Conservation (phyloP, 2,329 filamentous ascomycete genomes). For the Corynespora cassiicola region DNA sequence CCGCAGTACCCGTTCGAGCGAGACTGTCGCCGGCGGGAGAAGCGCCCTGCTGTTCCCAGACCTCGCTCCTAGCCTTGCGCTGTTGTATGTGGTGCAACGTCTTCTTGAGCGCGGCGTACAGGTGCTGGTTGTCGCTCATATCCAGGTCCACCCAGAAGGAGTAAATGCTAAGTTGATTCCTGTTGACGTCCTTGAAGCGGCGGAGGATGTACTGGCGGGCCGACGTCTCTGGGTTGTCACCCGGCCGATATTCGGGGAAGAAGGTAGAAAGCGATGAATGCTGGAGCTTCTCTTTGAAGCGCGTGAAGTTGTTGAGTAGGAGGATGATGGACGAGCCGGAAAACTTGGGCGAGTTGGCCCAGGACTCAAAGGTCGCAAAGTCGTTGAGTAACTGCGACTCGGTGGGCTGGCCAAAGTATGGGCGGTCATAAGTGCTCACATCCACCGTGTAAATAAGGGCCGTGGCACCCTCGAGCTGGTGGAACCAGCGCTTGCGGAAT, state of each 20-base stretch:
- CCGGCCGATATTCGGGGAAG: conserved; percentile 35
- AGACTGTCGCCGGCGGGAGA: too few species aligned
- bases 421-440: conserved; percentile 40
- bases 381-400: conserved; percentile 39
- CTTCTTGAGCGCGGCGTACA: conserved; percentile 43
- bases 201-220: conserved; percentile 39
- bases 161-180: conserved; percentile 37
- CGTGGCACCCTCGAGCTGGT: conserved; percentile 41
- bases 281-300: conserved; percentile 38
- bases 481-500: conserved; percentile 44
- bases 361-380: conserved; percentile 37
- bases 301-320: conserved; percentile 43
- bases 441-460: conserved; percentile 42
- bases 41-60: too few species aligned
- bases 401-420: conserved; percentile 29
- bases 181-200: conserved; percentile 40
- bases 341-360: conserved; percentile 37
- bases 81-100: conserved; percentile 40
- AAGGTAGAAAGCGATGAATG: conserved; percentile 35
- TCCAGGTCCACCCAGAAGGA: conserved; percentile 46
- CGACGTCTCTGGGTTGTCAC: conserved; percentile 28
- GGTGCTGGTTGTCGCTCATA: conserved; percentile 40
- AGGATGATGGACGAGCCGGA: conserved; percentile 35
- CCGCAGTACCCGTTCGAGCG: too few species aligned
- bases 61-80: conserved; percentile 33